Evolutionary conservation across 192 early-diverging fungal species (phyloP).

Genomic region (Entomortierella beljakovae): DNA sequence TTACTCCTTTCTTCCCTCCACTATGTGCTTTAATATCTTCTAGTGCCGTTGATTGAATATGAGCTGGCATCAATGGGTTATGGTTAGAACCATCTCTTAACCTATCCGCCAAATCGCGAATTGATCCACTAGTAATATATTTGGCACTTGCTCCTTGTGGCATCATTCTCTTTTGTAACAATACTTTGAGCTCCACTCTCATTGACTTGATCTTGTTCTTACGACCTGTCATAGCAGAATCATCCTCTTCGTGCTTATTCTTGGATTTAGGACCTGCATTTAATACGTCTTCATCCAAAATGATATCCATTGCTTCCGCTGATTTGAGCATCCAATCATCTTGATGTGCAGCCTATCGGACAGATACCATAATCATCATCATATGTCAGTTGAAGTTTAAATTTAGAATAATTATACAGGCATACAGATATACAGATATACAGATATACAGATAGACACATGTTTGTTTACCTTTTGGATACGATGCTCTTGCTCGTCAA

Average conservation of each 20-base stretch:
- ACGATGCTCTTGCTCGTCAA: constrained; percentile 85
- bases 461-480: constrained; percentile 77
- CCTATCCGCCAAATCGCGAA: constrained; percentile 72
- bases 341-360: constrained; percentile 37
- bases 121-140: constrained; percentile 73
- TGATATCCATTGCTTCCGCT: constrained; percentile 51
- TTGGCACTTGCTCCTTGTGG: constrained; percentile 66
- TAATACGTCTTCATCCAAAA: constrained; percentile 37
- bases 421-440: no score
- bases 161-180: constrained; percentile 60
- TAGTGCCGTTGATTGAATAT: constrained; percentile 42
- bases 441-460: no score
- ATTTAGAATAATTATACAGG: no score
- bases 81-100: constrained; percentile 59
- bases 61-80: constrained; percentile 50
- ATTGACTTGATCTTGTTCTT: constrained; percentile 59
- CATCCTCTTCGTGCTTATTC: constrained; percentile 55
- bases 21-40: constrained; percentile 44
- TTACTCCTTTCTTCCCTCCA: not conserved
- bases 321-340: constrained; percentile 47
- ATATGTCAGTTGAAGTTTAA: no score
- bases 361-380: no score
- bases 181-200: constrained; percentile 56
- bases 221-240: constrained; percentile 45
- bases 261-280: constrained; percentile 22